A percentile compares a stretch with the other conserved stretches of the same genome.
Evolutionary conservation across 371 early-diverging fungal species (phyloP).

Genomic region (Saksenaea oblongispora): DNA sequence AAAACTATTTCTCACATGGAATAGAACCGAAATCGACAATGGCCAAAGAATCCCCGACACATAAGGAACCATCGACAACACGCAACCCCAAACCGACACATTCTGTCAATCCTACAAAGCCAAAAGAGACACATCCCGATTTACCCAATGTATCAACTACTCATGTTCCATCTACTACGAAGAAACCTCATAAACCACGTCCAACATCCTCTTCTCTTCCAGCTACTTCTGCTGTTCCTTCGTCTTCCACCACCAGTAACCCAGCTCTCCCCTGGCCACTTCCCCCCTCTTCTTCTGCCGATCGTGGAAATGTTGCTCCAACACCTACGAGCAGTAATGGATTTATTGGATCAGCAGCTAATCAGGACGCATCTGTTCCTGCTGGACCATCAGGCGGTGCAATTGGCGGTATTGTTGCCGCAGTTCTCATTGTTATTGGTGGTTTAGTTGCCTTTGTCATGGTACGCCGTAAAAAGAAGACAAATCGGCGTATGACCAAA

Average conservation of each 20-base stretch:
- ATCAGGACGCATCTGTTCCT: not conserved
- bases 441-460: constrained; percentile 40
- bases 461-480: constrained; percentile 31
- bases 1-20: not conserved
- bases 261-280: not conserved
- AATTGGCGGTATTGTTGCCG: constrained; percentile 51
- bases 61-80: not conserved
- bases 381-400: constrained; percentile 47
- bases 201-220: too few species aligned
- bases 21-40: not conserved
- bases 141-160: not conserved
- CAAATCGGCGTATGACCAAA: constrained; percentile 17
- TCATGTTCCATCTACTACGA: not conserved
- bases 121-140: not conserved
- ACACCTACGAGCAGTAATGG: not conserved
- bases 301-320: not conserved
- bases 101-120: not conserved
- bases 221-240: not conserved
- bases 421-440: constrained; percentile 33
- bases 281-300: not conserved
- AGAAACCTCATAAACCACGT: not conserved
- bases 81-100: not conserved
- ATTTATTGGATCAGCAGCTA: not conserved
- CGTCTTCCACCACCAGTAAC: not conserved
- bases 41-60: constrained; percentile 1